Evolutionary conservation across 208 protist genomes (phyloP).

Genomic region (Trypanosoma platydactyli): DNA sequence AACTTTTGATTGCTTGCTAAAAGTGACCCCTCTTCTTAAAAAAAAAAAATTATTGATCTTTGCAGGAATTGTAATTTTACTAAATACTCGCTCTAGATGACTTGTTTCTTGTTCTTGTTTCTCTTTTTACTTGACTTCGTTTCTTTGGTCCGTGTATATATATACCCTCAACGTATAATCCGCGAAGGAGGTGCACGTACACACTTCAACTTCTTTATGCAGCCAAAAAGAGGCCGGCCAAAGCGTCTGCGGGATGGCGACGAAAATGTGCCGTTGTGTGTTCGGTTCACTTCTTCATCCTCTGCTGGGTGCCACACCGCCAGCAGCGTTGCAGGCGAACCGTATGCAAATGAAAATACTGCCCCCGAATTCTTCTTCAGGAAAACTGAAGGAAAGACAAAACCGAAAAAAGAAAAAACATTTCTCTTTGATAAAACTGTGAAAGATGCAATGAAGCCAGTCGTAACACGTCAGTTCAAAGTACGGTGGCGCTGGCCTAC

Average conservation of each 20-base stretch:
- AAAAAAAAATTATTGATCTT: no score
- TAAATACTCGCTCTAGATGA: no score
- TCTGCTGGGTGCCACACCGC: not conserved
- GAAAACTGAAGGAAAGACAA: not conserved
- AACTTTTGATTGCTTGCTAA: no score
- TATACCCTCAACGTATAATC: no score
- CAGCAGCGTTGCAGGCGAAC: not conserved
- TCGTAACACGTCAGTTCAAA: slow-evolving; percentile 46
- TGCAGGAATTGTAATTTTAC: no score
- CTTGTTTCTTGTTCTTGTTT: slow-evolving; percentile 1
- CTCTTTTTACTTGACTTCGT: slow-evolving; percentile 23
- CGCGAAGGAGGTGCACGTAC: not conserved
- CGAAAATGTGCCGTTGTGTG: not conserved
- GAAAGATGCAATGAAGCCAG: slow-evolving; percentile 39
- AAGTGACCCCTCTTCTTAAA: no score
- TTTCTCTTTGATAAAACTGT: slow-evolving; percentile 26
- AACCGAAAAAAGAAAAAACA: slow-evolving; percentile 5
- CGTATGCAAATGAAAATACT: not conserved
- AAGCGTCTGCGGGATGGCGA: not conserved
- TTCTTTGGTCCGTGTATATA: no score
- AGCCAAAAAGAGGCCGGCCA: not conserved
- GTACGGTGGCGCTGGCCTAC: slow-evolving; percentile 60
- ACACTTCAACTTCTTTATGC: not conserved
- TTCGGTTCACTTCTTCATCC: slow-evolving; percentile 8
- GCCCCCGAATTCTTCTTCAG: not conserved